Evolutionary conservation across 2,329 filamentous ascomycete species (phyloP).

Genomic region (Diaporthe nobilis): DNA sequence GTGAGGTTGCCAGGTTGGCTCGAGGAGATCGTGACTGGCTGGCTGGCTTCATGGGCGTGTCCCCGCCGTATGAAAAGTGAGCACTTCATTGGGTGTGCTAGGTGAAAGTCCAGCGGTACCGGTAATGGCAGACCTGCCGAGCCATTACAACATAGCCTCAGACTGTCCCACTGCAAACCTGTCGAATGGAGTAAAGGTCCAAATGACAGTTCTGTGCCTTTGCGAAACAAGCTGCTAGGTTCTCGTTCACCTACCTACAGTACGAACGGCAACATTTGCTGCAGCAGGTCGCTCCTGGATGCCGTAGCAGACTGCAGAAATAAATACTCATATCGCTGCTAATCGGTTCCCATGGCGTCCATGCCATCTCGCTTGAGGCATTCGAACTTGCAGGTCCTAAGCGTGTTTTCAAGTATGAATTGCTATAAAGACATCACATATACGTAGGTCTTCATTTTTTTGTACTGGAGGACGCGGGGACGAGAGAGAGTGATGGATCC

Average conservation of each 20-base stretch:
- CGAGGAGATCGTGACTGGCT: neutral
- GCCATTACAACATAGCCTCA: too few species aligned
- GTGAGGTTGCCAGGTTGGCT: slow-evolving; percentile 6
- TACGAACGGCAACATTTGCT: neutral
- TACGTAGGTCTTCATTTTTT: neutral
- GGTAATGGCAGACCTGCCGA: neutral
- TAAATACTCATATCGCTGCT: neutral
- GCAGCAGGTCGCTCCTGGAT: neutral
- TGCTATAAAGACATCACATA: neutral
- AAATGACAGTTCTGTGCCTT: neutral
- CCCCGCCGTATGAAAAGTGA: neutral
- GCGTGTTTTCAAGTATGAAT: neutral
- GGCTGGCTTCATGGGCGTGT: neutral
- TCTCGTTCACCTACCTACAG: neutral
- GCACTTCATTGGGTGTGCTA: neutral
- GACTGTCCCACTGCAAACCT: neutral
- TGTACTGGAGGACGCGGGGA: neutral
- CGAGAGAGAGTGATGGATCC: neutral
- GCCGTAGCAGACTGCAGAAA: neutral
- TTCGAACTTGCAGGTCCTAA: too few species aligned
- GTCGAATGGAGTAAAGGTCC: neutral
- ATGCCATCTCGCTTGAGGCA: neutral
- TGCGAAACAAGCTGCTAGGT: neutral
- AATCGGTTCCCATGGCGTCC: neutral
- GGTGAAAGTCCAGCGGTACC: too few species aligned